Evolutionary conservation across 176 grass and related monocot genomes (phyloP).

Genomic region (Tuctoria greenei): DNA sequence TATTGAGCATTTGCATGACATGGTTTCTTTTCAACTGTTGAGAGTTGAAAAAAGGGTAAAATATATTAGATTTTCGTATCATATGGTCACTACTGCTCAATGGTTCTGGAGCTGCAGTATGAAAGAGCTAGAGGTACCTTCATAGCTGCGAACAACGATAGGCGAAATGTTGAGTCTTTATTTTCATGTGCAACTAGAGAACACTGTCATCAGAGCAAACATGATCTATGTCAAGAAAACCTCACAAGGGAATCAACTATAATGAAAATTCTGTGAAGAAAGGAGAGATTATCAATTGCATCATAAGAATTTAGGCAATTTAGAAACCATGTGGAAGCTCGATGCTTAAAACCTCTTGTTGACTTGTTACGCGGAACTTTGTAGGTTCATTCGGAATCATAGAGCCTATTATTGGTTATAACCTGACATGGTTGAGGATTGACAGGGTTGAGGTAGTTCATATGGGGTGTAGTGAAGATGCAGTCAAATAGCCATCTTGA

Average conservation of each 20-base stretch:
- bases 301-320: background rate
- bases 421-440: no score
- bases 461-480: no score
- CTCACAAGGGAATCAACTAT: background rate
- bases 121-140: background rate
- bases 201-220: background rate
- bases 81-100: background rate
- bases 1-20: background rate
- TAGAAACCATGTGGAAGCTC: background rate
- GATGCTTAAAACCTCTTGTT: no score
- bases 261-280: background rate
- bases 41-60: background rate
- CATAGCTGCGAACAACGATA: background rate
- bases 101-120: background rate
- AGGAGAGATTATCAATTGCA: background rate
- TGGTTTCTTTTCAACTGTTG: constrained; percentile 5
- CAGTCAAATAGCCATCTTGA: background rate
- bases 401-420: no score
- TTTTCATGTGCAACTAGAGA: background rate
- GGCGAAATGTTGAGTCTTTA: background rate
- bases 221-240: background rate
- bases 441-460: no score
- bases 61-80: background rate
- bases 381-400: no score
- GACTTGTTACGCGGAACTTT: no score